phyloP scores from a whole-genome alignment of 2,329 filamentous ascomycete species.

The Ilyonectria mors-panacis region DNA sequence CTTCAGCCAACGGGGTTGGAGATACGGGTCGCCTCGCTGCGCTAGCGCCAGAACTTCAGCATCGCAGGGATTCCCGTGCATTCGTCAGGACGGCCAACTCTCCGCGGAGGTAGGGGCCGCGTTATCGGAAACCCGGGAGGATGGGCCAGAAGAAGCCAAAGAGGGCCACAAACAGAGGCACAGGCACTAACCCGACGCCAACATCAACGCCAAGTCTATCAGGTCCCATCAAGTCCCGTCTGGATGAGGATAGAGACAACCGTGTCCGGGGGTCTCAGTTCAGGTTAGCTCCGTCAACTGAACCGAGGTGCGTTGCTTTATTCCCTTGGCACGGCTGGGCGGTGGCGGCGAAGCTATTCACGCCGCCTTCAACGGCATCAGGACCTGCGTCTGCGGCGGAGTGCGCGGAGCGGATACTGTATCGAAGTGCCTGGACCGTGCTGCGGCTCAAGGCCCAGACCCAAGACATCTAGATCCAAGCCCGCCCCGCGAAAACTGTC shows the following conservation, averaged over 20 bases:
- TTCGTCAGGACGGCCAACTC: not conserved
- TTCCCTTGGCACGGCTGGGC: not conserved
- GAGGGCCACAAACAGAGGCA: not conserved
- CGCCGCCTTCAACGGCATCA: not conserved
- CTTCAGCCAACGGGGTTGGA: conserved; percentile 20
- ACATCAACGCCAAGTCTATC: not conserved
- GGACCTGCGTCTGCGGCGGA: not conserved
- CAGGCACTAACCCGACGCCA: not conserved
- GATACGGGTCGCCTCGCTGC: conserved; percentile 38
- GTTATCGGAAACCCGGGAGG: not conserved
- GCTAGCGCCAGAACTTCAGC: conserved; percentile 22
- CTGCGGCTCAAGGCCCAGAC: not conserved
- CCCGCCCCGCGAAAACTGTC: conserved; percentile 4
- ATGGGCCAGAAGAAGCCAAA: not conserved
- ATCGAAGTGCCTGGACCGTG: not conserved
- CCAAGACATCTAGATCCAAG: conserved; percentile 5
- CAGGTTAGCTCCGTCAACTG: not conserved
- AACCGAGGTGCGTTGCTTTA: not conserved
- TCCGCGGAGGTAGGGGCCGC: not conserved
- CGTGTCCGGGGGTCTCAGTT: not conserved
- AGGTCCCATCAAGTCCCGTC: too few species aligned
- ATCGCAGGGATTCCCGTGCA: not conserved
- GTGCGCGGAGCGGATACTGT: not conserved
- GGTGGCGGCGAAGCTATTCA: conserved; percentile 1
- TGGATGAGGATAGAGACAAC: too few species aligned